A percentile compares a stretch with the other conserved stretches of the same genome.
These are phyloP conservation scores for Colletotrichum euphorbiae DNA, from an alignment of 2,329 filamentous ascomycete genomes.

Conservation along the genomic window DNA sequence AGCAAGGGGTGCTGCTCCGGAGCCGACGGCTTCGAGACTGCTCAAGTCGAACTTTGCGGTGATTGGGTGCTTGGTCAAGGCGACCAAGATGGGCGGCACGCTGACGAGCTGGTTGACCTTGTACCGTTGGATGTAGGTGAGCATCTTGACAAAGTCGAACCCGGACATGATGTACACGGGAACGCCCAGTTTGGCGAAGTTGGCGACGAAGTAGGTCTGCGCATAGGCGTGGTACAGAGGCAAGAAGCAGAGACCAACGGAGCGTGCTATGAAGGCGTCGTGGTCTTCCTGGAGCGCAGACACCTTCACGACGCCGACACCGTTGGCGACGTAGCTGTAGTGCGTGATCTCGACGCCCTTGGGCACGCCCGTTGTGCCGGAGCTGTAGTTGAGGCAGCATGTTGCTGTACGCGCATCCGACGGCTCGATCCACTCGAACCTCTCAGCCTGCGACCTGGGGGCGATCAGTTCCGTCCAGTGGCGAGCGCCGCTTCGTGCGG, in stretches of 20 bases:
- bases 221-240: conserved; percentile 82
- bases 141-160: conserved; percentile 80
- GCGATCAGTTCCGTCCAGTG: conserved; percentile 75
- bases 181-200: conserved; percentile 64
- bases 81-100: conserved; percentile 81
- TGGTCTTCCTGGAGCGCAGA: conserved; percentile 60
- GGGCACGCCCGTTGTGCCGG: conserved; percentile 82
- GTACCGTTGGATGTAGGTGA: conserved; percentile 75
- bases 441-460: conserved; percentile 60
- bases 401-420: conserved; percentile 63
- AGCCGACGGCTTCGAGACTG: conserved; percentile 68
- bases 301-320: conserved; percentile 67
- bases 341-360: conserved; percentile 90
- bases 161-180: conserved; percentile 83
- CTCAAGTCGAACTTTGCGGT: conserved; percentile 75
- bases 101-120: conserved; percentile 74
- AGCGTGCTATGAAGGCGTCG: conserved; percentile 52
- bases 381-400: conserved; percentile 82
- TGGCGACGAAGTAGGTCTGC: conserved; percentile 77
- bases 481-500: conserved; percentile 53
- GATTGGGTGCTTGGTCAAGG: conserved; percentile 77
- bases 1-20: conserved; percentile 77
- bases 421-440: conserved; percentile 73
- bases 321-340: conserved; percentile 79
- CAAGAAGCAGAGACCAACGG: conserved; percentile 72